Evolutionary conservation across 495 filamentous ascomycete genomes (phyloP), one percentile per base, ranked within the genome.

Genomic region (Sordaria brevicollis): DNA sequence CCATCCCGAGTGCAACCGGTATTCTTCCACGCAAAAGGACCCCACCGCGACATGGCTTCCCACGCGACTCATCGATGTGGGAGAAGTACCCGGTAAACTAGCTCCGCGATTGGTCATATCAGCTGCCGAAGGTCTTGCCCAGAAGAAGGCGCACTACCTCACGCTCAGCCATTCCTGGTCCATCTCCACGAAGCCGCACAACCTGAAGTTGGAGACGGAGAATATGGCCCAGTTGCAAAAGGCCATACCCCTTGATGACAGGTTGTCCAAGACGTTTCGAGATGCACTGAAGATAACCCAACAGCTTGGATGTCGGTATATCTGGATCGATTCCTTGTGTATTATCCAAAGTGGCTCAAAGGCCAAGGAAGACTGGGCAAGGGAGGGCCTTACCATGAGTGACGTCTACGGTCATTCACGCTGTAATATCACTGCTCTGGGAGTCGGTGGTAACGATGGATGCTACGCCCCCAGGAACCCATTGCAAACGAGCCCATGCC

Each of bases 321-420:
- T 57, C 0, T 57, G 49, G 49, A 57, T 57, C 11, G 49, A 57
- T 57, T 57, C 49, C 2, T 11, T 57, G 4, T 71, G 70, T 35
- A 71, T 71, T 49, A 69, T 71, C 31, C 70, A 71, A 35, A 29
- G 11, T 57, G 49, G 49, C 6, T 0, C 49, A 29, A 37, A 71
- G 13, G 57, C 57, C 9, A 57, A 41, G n/a, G 34, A 34, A 2
- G 70, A 71, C 33, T 71, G 70, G 70, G n/a, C 35, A 34, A 38
- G 39, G 2, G 70, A 71, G 5, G 70, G 67, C 1, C 67, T 71
- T 19, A 68, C 57, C n/a, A 71, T 71, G 70, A 68, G 67, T 2
- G 65, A 41, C 17, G 70, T 71, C 0, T 71, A 71, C 2, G 70
- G 70, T 2, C 43, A 68, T 15, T 43, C 67, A 0, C 35, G 21